Base-by-base conservation (phyloP, 2,329 filamentous ascomycete genomes). In the Allantophomopsis cytisporea region DNA sequence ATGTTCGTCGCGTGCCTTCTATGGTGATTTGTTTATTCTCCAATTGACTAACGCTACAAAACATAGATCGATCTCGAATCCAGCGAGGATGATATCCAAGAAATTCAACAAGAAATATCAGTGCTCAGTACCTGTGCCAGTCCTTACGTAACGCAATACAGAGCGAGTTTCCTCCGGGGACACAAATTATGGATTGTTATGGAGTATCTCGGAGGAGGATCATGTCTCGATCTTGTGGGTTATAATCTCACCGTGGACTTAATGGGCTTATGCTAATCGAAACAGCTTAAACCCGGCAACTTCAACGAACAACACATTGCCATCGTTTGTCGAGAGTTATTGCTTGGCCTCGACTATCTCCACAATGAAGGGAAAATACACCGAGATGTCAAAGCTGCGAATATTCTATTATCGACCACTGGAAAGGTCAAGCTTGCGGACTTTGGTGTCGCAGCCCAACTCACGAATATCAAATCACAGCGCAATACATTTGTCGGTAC, bases 131-230 rank as follows among this genome's bases (percentile, higher is more conserved):
- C 91, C 39, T 98, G 91, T 65, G 83, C 83, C 49, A 95, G 88
- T 57, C 82, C 83, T 36, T 93, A 83, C 60, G 87, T 98, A 50
- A 96, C 91, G 13, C 84, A 94, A 57, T 98, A 98, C 69, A 93
- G 88, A 59, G 83, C 85, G 16, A 95, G 88, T 56, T 98, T 96
- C 59, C 73, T 96, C n/a, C 78, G 85, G 50, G 91, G 91, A 18
- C 83, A 88, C 58, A 98, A 96, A 63, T 66, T 98, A 67, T 98
- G 91, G 91, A 98, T 98, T 55, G 86, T 96, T 42, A 98, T 98
- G 91, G 91, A 98, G 61, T 98, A 83, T 55, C 67, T 98, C 10
- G 91, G 91, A 5, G 91, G 91, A 46, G 91, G 91, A 32, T 96
- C 91, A 14, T 95, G 91, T 58, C 70, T 95, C 47, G 91, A 98